Conservation (phyloP, 306 rosid genomes). For the Prunus campanulata region DNA sequence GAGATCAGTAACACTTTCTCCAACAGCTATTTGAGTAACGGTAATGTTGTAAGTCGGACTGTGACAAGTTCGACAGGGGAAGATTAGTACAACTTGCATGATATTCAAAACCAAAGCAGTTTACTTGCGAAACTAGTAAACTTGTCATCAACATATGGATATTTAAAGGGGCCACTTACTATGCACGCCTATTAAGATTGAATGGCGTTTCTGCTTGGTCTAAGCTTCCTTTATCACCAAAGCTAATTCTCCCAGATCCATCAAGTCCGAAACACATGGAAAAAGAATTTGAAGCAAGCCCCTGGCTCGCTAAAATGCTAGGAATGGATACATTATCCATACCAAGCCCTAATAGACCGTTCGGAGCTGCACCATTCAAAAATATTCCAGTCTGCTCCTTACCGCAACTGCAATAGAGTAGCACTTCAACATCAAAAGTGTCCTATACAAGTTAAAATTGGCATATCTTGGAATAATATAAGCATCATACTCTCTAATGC, state of each 20-base stretch:
- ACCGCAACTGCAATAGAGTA: constrained; percentile 69
- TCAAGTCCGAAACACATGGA: constrained; percentile 86
- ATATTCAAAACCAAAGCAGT: constrained; percentile 1
- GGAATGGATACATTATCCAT: constrained; percentile 66
- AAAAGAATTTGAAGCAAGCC: constrained; percentile 65
- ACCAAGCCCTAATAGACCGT: constrained; percentile 89
- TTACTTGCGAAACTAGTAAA: constrained; percentile 3
- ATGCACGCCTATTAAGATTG: constrained; percentile 22
- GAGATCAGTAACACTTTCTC: constrained; percentile 33
- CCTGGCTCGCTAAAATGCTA: constrained; percentile 65
- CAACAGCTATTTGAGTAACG: constrained; percentile 59
- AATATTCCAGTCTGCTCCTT: constrained; percentile 74
- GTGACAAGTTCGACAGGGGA: constrained; percentile 14
- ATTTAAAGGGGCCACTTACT: constrained; percentile 42
- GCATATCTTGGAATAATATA: not conserved
- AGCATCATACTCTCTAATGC: not conserved
- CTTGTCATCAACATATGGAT: not conserved
- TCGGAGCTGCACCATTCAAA: constrained; percentile 67
- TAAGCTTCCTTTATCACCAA: constrained; percentile 70
- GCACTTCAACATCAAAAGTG: constrained; percentile 10
- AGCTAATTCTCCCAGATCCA: constrained; percentile 67
- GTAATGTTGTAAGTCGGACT: constrained; percentile 74
- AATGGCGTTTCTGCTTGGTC: constrained; percentile 73
- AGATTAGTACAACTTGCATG: constrained; percentile 23
- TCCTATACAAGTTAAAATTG: not conserved